Base-by-base conservation (phyloP, 1,284 basidiomycete species). In the Cutaneotrichosporon cutaneum region DNA sequence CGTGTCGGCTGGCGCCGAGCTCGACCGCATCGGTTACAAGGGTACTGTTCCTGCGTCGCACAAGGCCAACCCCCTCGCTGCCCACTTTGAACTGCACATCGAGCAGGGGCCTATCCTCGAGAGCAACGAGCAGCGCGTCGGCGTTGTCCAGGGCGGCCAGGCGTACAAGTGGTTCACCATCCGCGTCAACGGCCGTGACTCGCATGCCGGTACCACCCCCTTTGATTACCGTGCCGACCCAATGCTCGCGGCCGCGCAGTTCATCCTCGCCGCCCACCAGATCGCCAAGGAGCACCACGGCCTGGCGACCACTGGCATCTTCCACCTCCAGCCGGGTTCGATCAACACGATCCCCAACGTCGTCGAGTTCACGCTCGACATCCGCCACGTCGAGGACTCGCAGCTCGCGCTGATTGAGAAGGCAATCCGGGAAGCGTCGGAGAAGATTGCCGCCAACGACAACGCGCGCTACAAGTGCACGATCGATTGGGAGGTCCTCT, bases 1-100 rank as follows among this genome's bases (percentile, higher is more conserved):
- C 8, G 42, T 62, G n/a, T 62, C 60, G 16, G 63, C 63, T 4
- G 58, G 57, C 14, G 63, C 60, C 11, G 63, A 65, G 45, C 60
- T 65, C 32, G 47, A 61, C 45, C 57, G 63, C 2, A 65, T 65
- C 51, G 63, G 63, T 2, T 65, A 62, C 63, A 47, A 51, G 18
- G 63, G 63, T 24, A 9, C 45, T 4, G 13, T 62, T 2, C 54
- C 52, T n/a, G 52, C 45, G 10, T 59, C 52, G 11, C 54, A 55
- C 14, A 48, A 30, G 55, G 39, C 45, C 3, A 68, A 65, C 58
- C 71, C 71, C 1, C 60, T 74, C 24, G 66, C 54, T 1, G 72
- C 70, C 1, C 72, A 74, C 60, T 74, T 73, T 58, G 72, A 74
- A 59, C 60, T 73, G 9, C 72, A 74, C 58, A 74, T 74, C 52